Evolutionary conservation across 2,329 filamentous ascomycete species (phyloP).

Genomic region (Aspergillus ustus): DNA sequence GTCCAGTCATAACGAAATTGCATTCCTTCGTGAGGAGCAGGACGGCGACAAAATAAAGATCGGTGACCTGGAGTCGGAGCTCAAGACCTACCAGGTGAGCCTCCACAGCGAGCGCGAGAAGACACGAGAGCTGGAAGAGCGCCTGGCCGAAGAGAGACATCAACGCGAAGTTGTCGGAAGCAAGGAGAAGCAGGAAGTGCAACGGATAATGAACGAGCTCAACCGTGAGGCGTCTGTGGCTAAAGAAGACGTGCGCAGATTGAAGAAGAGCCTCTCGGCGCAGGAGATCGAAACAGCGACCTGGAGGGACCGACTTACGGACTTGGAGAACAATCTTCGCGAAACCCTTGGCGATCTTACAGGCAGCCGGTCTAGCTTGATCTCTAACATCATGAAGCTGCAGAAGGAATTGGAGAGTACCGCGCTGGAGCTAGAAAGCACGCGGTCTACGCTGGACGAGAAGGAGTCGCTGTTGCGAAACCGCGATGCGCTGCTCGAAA

Average conservation of each 20-base stretch:
- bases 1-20: conserved; percentile 88
- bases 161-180: conserved; percentile 86
- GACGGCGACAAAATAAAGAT: conserved; percentile 98
- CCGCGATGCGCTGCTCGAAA: conserved; percentile 85
- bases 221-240: conserved; percentile 80
- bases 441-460: conserved; percentile 78
- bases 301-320: conserved; percentile 88
- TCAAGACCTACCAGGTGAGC: conserved; percentile 77
- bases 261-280: conserved; percentile 81
- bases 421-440: conserved; percentile 77
- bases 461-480: conserved; percentile 90
- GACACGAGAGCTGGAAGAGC: conserved; percentile 70
- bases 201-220: conserved; percentile 89
- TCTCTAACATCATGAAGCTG: conserved; percentile 84
- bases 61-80: conserved; percentile 82
- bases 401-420: conserved; percentile 87
- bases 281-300: conserved; percentile 87
- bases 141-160: conserved; percentile 77
- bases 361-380: conserved; percentile 80
- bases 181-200: conserved; percentile 92
- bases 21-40: conserved; percentile 94
- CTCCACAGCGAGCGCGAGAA: conserved; percentile 86
- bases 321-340: conserved; percentile 85
- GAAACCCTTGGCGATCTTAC: conserved; percentile 86
- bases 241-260: conserved; percentile 81